phyloP scores from a whole-genome alignment of 345 rosid species.

The Dimocarpus longan region DNA sequence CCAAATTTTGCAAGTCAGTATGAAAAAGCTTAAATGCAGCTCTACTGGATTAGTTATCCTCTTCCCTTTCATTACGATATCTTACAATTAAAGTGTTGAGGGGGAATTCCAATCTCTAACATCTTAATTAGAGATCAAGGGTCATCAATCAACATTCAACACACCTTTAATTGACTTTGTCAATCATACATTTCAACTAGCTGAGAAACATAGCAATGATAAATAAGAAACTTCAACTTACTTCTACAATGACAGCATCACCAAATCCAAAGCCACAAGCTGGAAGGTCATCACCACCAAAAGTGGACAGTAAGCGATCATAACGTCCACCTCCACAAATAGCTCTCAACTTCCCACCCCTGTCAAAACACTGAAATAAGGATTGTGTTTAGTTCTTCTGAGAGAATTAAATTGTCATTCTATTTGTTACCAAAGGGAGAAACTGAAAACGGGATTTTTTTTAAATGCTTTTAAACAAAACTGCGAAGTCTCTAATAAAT shows the following conservation, averaged over 20 bases:
- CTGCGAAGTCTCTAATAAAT: neutral
- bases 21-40: too few relatives aligned
- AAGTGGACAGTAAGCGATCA: conserved; percentile 79
- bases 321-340: conserved; percentile 96
- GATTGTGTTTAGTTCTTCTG: conserved; percentile 11
- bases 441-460: neutral
- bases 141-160: neutral
- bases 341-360: conserved; percentile 83
- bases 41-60: too few relatives aligned
- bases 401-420: conserved; percentile 5
- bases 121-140: neutral
- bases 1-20: too few relatives aligned
- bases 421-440: neutral
- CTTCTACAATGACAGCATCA: conserved; percentile 92
- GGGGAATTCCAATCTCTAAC: neutral
- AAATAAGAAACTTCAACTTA: conserved; percentile 36
- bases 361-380: conserved; percentile 72
- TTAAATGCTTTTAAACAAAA: neutral
- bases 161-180: neutral
- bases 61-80: too few relatives aligned
- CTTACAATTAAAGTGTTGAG: too few relatives aligned
- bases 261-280: conserved; percentile 99
- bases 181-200: neutral
- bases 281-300: conserved; percentile 91
- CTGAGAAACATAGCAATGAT: neutral